These are phyloP conservation scores for Backusella tarrabulga DNA, from an alignment of 192 early-diverging fungal species.

Conservation along the genomic window DNA sequence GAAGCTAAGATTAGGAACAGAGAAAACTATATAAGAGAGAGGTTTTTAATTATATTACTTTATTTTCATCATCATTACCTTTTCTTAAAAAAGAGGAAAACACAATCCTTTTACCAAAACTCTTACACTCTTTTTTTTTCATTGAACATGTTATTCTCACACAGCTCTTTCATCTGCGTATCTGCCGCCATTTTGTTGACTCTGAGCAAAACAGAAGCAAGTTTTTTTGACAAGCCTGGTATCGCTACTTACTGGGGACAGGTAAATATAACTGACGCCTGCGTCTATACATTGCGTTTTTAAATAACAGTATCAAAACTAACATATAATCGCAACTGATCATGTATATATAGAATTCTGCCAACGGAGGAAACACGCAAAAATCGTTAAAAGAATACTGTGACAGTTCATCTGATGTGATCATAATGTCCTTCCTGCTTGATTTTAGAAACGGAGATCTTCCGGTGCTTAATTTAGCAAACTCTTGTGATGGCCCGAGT, in stretches of 20 bases:
- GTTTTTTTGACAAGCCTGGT: neutral
- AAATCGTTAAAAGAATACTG: constrained; percentile 54
- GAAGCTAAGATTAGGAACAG: neutral
- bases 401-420: constrained; percentile 48
- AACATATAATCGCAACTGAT: neutral
- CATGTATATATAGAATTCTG: constrained; percentile 22
- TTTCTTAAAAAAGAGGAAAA: neutral
- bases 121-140: neutral
- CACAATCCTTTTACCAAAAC: neutral
- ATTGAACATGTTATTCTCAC: neutral
- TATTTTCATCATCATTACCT: neutral
- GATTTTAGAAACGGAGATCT: constrained; percentile 59
- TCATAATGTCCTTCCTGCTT: constrained; percentile 58
- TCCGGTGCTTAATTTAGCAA: constrained; percentile 70
- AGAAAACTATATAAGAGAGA: neutral
- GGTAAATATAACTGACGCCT: neutral
- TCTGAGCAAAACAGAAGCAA: neutral
- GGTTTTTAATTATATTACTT: neutral
- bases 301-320: neutral
- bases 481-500: constrained; percentile 54
- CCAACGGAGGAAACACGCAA: constrained; percentile 12
- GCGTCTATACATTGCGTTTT: neutral
- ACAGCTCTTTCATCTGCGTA: neutral
- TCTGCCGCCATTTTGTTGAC: neutral
- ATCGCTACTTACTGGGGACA: constrained; percentile 10